phyloP scores from a whole-genome alignment of 1,284 basidiomycete species.

The Austropuccinia psidii region DNA sequence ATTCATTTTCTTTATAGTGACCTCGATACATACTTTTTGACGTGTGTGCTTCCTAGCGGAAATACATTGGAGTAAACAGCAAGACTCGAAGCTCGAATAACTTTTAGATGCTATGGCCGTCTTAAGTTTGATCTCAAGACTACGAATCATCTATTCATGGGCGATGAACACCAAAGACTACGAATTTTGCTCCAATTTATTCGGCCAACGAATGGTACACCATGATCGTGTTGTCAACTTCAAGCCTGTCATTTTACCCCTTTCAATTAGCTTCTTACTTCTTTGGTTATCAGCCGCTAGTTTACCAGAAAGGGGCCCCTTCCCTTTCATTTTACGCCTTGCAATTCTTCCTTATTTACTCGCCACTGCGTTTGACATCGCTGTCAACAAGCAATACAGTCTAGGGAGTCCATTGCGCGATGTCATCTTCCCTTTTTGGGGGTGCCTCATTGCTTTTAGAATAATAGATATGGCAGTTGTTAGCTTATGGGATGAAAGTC shows the following conservation, averaged over 20 bases:
- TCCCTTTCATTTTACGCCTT: constrained; percentile 3
- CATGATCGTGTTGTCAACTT: constrained; percentile 15
- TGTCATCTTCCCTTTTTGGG: constrained; percentile 19
- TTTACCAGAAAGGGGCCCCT: constrained; percentile 8
- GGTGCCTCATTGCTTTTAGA: constrained; percentile 13
- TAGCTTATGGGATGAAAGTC: constrained; percentile 22
- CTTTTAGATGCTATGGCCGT: neutral
- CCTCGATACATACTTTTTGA: no score
- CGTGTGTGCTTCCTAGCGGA: no score
- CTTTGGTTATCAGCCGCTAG: constrained; percentile 12
- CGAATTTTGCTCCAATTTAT: constrained; percentile 9
- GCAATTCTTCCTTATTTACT: constrained; percentile 12
- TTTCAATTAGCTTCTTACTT: constrained; percentile 14
- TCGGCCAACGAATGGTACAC: constrained; percentile 23
- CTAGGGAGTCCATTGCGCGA: constrained; percentile 29
- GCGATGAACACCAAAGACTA: neutral
- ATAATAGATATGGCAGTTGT: constrained; percentile 25
- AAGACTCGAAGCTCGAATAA: neutral
- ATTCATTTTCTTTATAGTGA: no score
- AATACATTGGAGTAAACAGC: neutral
- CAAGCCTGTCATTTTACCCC: constrained; percentile 20
- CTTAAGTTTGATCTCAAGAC: neutral
- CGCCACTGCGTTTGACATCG: constrained; percentile 8
- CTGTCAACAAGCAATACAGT: constrained; percentile 17
- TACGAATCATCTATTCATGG: neutral